Percentiles rank a stretch among this genome's conserved stretches.
Evolutionary conservation across 2,329 filamentous ascomycete species (phyloP).

Genomic region (Cladosporium oxysporum): DNA sequence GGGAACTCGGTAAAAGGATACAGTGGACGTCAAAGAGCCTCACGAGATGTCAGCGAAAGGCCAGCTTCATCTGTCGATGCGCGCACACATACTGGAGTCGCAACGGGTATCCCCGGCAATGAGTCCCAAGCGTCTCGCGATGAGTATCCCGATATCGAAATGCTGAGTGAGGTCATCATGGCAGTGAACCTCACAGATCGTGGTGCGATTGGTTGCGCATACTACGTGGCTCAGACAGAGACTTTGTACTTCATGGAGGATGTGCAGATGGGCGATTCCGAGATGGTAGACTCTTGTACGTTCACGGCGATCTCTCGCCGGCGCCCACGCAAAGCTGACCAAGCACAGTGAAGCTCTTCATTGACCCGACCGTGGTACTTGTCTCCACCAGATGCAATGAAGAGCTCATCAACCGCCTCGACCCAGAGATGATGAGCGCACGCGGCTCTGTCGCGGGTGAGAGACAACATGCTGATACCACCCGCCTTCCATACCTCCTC

Average conservation of each 20-base stretch:
- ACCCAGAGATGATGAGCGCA: conserved; percentile 41
- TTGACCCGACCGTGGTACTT: conserved; percentile 63
- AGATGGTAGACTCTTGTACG: conserved; percentile 55
- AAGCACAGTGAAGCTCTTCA: conserved; percentile 58
- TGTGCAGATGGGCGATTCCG: conserved; percentile 66
- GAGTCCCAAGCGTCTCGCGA: neutral
- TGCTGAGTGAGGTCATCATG: conserved; percentile 71
- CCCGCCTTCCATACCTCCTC: conserved; percentile 61
- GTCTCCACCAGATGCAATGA: conserved; percentile 59
- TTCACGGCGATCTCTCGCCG: conserved; percentile 7
- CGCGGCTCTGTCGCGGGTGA: conserved; percentile 30
- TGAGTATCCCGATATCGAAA: conserved; percentile 39
- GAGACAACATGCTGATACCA: conserved; percentile 43
- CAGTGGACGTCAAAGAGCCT: neutral
- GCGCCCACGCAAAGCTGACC: conserved; percentile 22
- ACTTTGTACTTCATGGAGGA: conserved; percentile 77
- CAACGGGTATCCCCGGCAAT: neutral
- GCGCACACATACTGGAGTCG: neutral
- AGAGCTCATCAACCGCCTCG: conserved; percentile 46
- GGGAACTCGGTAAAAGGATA: neutral
- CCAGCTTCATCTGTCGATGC: neutral
- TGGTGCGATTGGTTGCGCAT: conserved; percentile 77
- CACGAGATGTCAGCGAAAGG: neutral
- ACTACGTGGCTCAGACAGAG: conserved; percentile 72
- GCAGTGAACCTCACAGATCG: conserved; percentile 73